Base-by-base conservation (phyloP, 192 early-diverging fungal genomes). In the Anaeromyces robustus region DNA sequence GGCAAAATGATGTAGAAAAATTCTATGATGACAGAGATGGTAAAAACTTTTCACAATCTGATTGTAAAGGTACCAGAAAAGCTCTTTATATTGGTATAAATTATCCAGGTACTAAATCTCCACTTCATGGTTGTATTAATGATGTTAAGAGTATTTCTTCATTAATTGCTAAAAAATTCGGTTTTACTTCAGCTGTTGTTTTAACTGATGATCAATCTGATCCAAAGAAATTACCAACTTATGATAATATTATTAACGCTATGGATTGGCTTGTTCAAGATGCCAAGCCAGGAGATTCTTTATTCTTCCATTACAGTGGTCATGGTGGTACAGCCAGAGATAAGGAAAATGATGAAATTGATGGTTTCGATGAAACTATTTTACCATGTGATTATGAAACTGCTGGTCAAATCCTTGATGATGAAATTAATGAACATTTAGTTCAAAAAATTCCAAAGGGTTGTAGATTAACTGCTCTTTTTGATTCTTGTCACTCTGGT, bases 401-500 rank as follows among this genome's bases (percentile, higher is more conserved):
- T 30, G 4, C 7, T n/a, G 87, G 87, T 4, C 81, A 86, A 11
- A 86, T 84, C 41, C 31, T 82, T 6, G 86, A 87, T 87, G 86
- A 84, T 82, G 84, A 82, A 82, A 37, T 88, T 29, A 84, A 89
- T 43, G 41, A 7, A 12, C 12, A 84, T 26, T 43, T 88, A 31
- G 87, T 86, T n/a, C 78, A 83, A 41, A 43, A 78, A 19, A 81
- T 88, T 77, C 92, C 92, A 29, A 86, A 82, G 18, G 90, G 94
- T 30, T 91, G 88, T 78, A 89, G 94, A 29, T 82, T 96, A 82
- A 95, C 94, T 2, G 93, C 90, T 0, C 89, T 95, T 43, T 94
- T 94, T 85, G 94, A 95, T 84, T 94, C 92, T 79, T 96, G 94
- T 82, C 93, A 96, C 82, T 94, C 93, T 39, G 94, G 94, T 26